These are phyloP conservation scores for Starmerella kuoi DNA, from an alignment of 805 yeast species.

Conservation along the genomic window DNA sequence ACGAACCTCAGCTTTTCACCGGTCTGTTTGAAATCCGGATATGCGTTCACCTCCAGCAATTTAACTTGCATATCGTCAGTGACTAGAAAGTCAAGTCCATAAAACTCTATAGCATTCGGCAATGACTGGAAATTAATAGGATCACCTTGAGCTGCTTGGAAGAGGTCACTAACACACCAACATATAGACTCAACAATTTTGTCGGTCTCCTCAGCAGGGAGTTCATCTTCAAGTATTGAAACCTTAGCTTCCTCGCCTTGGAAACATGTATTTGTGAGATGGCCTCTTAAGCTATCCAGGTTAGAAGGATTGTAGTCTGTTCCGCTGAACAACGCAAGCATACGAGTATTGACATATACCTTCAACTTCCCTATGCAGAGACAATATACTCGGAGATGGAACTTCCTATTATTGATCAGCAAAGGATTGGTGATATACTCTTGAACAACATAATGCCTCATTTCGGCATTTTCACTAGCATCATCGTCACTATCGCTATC, in stretches of 20 bases:
- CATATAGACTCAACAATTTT: constrained; percentile 40
- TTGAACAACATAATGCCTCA: constrained; percentile 81
- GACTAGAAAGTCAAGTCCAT: constrained; percentile 80
- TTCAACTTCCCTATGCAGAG: constrained; percentile 59
- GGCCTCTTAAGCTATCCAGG: constrained; percentile 46
- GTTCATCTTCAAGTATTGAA: constrained; percentile 51
- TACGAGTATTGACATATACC: constrained; percentile 68
- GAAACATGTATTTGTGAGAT: constrained; percentile 86
- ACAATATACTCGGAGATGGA: constrained; percentile 80
- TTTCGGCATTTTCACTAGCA: constrained; percentile 25
- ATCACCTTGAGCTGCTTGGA: constrained; percentile 75
- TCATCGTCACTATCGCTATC: constrained; percentile 47
- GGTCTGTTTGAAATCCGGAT: constrained; percentile 94
- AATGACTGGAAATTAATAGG: constrained; percentile 76
- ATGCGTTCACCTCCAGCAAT: constrained; percentile 78
- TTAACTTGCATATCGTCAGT: constrained; percentile 41
- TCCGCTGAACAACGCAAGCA: constrained; percentile 72
- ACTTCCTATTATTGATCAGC: constrained; percentile 59
- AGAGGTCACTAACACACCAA: constrained; percentile 53
- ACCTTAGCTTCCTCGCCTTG: constrained; percentile 49
- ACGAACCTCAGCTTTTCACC: constrained; percentile 60
- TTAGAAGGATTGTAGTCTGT: constrained; percentile 33
- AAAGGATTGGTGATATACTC: constrained; percentile 63
- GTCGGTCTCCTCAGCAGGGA: constrained; percentile 27
- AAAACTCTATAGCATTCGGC: constrained; percentile 70